Percentiles rank a stretch among this genome's conserved stretches.
Conservation (phyloP, 2,329 filamentous ascomycete species). For the Lachnellula arida region DNA sequence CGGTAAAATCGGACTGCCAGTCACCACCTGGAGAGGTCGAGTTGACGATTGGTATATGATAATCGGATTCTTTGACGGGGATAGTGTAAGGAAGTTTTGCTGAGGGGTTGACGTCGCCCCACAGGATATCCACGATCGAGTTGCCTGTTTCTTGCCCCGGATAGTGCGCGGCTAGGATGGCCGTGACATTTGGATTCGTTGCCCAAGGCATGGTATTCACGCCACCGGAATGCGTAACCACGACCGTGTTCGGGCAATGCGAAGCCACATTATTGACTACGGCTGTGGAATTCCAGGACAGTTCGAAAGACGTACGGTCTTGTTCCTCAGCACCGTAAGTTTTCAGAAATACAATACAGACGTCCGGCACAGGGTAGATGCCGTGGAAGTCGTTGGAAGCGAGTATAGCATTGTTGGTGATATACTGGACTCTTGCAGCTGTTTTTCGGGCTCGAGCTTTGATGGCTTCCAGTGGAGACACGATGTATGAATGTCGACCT, state of each 20-base stretch:
- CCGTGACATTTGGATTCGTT: slow-evolving; percentile 55
- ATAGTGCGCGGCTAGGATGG: slow-evolving; percentile 53
- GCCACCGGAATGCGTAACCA: slow-evolving; percentile 61
- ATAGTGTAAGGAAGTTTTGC: slow-evolving; percentile 50
- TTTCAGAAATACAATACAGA: slow-evolving; percentile 65
- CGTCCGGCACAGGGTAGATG: slow-evolving; percentile 48
- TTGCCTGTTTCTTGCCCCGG: slow-evolving; percentile 59
- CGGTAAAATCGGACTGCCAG: slow-evolving; percentile 60
- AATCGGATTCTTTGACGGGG: slow-evolving; percentile 49
- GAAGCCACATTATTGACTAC: slow-evolving; percentile 42
- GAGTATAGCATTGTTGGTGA: slow-evolving; percentile 11
- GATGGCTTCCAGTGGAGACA: slow-evolving; percentile 56
- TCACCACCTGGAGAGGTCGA: slow-evolving; percentile 8
- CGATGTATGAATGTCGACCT: slow-evolving; percentile 55
- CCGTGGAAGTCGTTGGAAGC: slow-evolving; percentile 4
- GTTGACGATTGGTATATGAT: slow-evolving; percentile 48
- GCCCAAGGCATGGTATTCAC: slow-evolving; percentile 59
- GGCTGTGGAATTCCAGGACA: slow-evolving; percentile 16
- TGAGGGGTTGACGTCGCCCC: slow-evolving; percentile 52
- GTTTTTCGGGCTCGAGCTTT: slow-evolving; percentile 21
- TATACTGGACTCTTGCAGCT: slow-evolving; percentile 15
- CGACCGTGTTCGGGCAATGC: slow-evolving; percentile 52
- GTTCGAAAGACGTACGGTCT: slow-evolving; percentile 42
- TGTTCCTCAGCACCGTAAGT: slow-evolving; percentile 67
- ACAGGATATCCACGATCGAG: slow-evolving; percentile 56